Evolutionary conservation across 805 yeast genomes (phyloP), one percentile per base, ranked within the genome.

Genomic region (Ogataea nonfermentans): DNA sequence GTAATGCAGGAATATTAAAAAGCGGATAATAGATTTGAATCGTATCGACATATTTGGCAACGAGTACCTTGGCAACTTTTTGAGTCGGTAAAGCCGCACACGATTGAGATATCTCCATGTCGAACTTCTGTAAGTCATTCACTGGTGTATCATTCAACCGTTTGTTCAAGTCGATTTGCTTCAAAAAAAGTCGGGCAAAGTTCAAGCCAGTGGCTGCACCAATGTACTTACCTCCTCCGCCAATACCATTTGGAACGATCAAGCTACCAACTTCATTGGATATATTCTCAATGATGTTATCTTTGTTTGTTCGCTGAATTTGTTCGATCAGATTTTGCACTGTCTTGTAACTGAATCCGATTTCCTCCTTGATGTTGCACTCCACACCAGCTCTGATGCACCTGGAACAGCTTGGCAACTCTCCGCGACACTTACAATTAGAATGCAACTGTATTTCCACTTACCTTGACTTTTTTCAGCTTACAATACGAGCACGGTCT

Each of bases 201-300:
- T 51, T 53, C 11, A 52, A 41, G 9, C 59, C 59, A 4, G 59
- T 52, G 19, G 57, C 59, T n/a, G 59, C 59, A 4, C 56, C 56
- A 3, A 51, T 49, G 23, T 51, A 51, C 29, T 54, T 54, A 9
- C 57, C 57, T 25, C 57, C 57, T 25, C 40, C 42, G 9, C 35
- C 33, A n/a, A 28, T 15, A 9, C 40, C 40, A 14, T 32, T 41
- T 14, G 53, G 35, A 5, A 51, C 46, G 1, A 54, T 51, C 28
- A 54, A 29, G 37, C 56, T 54, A 8, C 59, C 57, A 8, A 54
- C 57, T 13, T 53, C 57, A 1, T 56, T 45, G 3, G 59, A 53
- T 9, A 53, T 47, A 15, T 43, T 40, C n/a, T 54, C 59, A 5
- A 54, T 49, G 8, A 51, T 46, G 10, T 39, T 32, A 24, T 48